phyloP scores from a whole-genome alignment of 169 alveolate species.

The Plasmodium berghei region DNA sequence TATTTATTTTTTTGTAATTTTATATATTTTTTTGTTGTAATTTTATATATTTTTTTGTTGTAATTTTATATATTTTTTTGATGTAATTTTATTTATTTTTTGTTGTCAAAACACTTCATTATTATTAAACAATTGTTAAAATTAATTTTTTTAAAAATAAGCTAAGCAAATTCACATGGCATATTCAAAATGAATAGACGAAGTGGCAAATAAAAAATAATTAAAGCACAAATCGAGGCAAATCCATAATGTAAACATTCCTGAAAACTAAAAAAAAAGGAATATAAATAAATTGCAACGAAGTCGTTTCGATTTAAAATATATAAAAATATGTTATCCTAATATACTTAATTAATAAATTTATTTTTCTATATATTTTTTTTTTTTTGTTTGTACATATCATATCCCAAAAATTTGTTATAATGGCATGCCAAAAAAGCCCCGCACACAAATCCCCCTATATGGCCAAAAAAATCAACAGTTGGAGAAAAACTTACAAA shows the following conservation, averaged over 20 bases:
- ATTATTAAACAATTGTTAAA: too few relatives aligned
- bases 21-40: too few relatives aligned
- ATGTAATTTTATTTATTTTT: too few relatives aligned
- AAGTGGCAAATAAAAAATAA: conserved; percentile 42
- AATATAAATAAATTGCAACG: background rate
- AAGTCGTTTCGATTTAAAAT: background rate
- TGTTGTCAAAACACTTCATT: too few relatives aligned
- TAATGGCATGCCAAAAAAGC: conserved; percentile 70
- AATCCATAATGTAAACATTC: conserved; percentile 50
- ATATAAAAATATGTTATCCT: background rate
- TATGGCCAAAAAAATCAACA: conserved; percentile 74
- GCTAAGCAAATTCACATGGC: conserved; percentile 29
- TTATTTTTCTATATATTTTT: background rate
- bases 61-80: too few relatives aligned
- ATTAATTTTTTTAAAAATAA: too few relatives aligned
- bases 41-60: too few relatives aligned
- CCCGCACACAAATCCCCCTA: conserved; percentile 71
- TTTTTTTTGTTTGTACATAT: conserved; percentile 12
- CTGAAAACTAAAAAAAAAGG: conserved; percentile 41
- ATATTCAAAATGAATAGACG: conserved; percentile 45
- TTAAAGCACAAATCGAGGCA: conserved; percentile 35
- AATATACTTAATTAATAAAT: background rate
- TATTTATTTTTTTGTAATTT: too few relatives aligned
- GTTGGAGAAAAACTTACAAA: conserved; percentile 73
- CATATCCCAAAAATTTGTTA: conserved; percentile 58